These are phyloP conservation scores for Termitomyces sp. DNA, from an alignment of 768 basidiomycete species.

Conservation along the genomic window DNA sequence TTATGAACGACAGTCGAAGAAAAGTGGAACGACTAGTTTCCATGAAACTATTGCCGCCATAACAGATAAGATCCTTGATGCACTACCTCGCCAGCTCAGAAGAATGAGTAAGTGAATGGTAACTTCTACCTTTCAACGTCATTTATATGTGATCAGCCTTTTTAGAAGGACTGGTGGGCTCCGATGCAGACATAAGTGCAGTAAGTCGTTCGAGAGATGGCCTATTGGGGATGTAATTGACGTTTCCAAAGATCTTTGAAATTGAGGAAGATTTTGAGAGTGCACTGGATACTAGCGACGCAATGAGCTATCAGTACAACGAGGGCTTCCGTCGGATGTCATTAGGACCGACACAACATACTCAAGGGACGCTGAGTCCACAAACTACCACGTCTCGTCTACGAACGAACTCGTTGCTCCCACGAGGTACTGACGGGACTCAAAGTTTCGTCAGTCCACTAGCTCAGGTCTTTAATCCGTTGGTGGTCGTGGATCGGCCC, in stretches of 20 bases:
- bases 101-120: constrained; percentile 52
- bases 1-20: constrained; percentile 83
- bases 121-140: not conserved
- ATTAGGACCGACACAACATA: constrained; percentile 1
- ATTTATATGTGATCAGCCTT: constrained; percentile 40
- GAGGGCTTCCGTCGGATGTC: constrained; percentile 15
- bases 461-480: constrained; percentile 68
- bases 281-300: constrained; percentile 48
- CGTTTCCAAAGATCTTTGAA: constrained; percentile 59
- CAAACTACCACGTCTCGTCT: constrained; percentile 23
- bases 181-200: constrained; percentile 66
- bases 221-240: not conserved
- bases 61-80: constrained; percentile 66
- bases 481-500: constrained; percentile 47
- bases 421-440: constrained; percentile 27
- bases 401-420: constrained; percentile 38
- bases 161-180: constrained; percentile 74
- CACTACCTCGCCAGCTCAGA: constrained; percentile 70
- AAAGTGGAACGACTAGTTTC: constrained; percentile 55
- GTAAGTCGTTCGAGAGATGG: too few species aligned
- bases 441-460: constrained; percentile 55
- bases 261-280: constrained; percentile 63
- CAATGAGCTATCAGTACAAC: constrained; percentile 11
- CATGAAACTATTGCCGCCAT: constrained; percentile 66
- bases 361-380: not conserved